A percentile compares a stretch with the other conserved stretches of the same genome.
These are phyloP conservation scores for Penicillium sp. DNA, from an alignment of 2,329 filamentous ascomycete species.

Conservation along the genomic window DNA sequence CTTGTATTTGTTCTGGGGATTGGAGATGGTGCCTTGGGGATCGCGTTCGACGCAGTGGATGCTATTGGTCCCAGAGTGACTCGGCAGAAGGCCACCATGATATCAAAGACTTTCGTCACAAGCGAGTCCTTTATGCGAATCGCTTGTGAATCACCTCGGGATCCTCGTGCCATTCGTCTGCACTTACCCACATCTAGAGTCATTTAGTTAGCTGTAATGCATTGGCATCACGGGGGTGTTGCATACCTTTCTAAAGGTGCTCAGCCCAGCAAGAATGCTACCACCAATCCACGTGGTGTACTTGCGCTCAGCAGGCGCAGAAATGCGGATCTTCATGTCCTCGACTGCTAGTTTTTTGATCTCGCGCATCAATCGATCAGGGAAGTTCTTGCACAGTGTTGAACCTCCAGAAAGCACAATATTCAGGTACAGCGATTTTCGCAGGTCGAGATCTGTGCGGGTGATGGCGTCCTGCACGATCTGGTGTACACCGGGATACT, in stretches of 20 bases:
- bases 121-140: constrained; percentile 57
- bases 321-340: constrained; percentile 99
- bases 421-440: constrained; percentile 88
- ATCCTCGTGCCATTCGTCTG: constrained; percentile 99
- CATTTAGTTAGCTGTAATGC: not conserved
- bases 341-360: constrained; percentile 90
- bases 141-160: constrained; percentile 98
- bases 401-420: constrained; percentile 95
- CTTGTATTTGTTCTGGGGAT: not conserved
- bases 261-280: constrained; percentile 89
- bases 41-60: not conserved
- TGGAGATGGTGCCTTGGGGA: not conserved
- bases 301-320: constrained; percentile 91
- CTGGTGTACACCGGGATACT: constrained; percentile 94
- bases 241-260: constrained; percentile 89
- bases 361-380: constrained; percentile 81
- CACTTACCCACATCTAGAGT: constrained; percentile 93
- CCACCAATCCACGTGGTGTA: constrained; percentile 99
- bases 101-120: not conserved
- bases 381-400: constrained; percentile 93
- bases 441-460: constrained; percentile 86
- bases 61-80: not conserved
- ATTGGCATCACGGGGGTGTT: constrained; percentile 22
- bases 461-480: constrained; percentile 95
- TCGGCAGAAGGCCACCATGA: not conserved